Evolutionary conservation across 1,284 basidiomycete species (phyloP), one percentile per base, ranked within the genome.

Genomic region (Waitea zeae): DNA sequence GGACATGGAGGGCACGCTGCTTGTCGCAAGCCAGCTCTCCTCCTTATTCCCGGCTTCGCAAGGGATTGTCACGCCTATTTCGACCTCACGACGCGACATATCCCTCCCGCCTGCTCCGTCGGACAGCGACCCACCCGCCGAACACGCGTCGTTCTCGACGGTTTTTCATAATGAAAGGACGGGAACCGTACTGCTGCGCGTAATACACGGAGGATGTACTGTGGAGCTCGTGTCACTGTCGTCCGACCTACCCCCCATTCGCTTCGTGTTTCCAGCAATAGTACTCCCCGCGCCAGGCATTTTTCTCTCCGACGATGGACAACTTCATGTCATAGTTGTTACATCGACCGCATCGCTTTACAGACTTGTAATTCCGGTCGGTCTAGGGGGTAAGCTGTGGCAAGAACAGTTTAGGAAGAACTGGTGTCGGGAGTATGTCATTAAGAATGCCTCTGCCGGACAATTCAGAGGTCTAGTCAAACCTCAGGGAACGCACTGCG

Each of bases 201-300:
- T 83, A 30, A 61, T 88, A 34, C 73, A 83, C 45, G 74, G 69
- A 36, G 80, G 79, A 13, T 56, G 77, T 40, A 72, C 81, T 31
- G 55, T 89, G 24, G 84, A 92, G 47, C 69, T 92, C 24, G 51
- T 77, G 20, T 77, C 81, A 2, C 59, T 89, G 30, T 70, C 77
- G 1, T 64, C 63, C 3, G 60, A 70, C 41, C 54, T 71, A 3
- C 56, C 66, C 29, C 71, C 77, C 9, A 60, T 88, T 39, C 73
- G 83, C 35, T 73, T 90, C 46, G 61, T 80, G 41, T 84, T 89
- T 44, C 81, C 86, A 17, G 70, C 77, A 13, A 49, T 64, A n/a
- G 55, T 90, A 26, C 52, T 82, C 5, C 63, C 78, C 14, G 58
- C 63, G 26, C 82, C 83, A 4, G 64, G 70, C 19, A 51, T 88